Base-by-base conservation (phyloP, 2,329 filamentous ascomycete species). In the Knoxdaviesia proteae region DNA sequence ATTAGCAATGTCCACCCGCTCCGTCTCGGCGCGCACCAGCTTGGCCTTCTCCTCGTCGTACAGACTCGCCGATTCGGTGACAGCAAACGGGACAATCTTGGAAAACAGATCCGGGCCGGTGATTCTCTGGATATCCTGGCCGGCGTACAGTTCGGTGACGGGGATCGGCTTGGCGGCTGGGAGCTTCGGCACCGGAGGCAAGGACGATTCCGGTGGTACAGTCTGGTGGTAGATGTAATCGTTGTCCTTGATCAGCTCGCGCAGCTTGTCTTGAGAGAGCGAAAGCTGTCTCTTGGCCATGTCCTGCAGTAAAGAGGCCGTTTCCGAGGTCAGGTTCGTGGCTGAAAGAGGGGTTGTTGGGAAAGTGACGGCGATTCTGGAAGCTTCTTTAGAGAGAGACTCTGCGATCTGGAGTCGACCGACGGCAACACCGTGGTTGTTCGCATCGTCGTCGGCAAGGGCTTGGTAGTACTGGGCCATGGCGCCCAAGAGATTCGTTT, bases 41-140 rank as follows among this genome's bases (percentile, higher is more conserved):
- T 98, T 96, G 8, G 90, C 90, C 61, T 98, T 98, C 58, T 98
- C 90, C 59, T 98, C 90, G 49, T 96, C 90, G 56, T 98, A 98
- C 52, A 96, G 63, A 62, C 90, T 96, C 8, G 90, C 90, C 30
- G 84, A 92, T 58, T 98, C 88, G 0, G 90, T 98, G 1, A 98
- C 88, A 3, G 86, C 82, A 63, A 96, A 80, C 0, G 90, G 90
- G 2, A 96, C 84, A 46, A 98, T 94, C 58, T 93, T 93, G 50
- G 90, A 78, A 60, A 98, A 98, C 42, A 98, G 80, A 54, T 98
- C 90, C 0, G 90, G 88, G 0, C 92, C 92, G 35, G 93, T 96
- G 47, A 98, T 96, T 31, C 86, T 74, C 57, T 94, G 84, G 37
- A 98, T 94, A 56, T 98, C 90, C 59, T 96, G 90, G 1, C 88